These are phyloP conservation scores for Kuraishia cidri DNA, from an alignment of 805 yeast genomes.

Conservation along the genomic window DNA sequence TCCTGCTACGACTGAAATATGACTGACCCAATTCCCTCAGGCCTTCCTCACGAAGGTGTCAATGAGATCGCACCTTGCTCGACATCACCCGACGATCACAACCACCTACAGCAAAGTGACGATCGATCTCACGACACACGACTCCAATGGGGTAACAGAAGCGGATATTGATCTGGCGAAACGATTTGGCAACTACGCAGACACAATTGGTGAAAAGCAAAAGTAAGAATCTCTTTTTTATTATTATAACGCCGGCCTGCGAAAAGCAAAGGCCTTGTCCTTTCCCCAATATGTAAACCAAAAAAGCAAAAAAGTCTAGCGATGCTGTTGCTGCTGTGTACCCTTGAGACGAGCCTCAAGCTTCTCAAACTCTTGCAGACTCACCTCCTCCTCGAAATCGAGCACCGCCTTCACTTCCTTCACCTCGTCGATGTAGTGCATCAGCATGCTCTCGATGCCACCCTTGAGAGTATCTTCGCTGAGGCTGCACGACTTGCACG, in stretches of 20 bases:
- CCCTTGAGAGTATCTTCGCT: conserved; percentile 57
- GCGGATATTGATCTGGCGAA: conserved; percentile 52
- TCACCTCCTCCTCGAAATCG: conserved; percentile 41
- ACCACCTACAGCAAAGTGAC: conserved; percentile 55
- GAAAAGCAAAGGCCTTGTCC: no score
- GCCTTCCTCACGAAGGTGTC: conserved; percentile 51
- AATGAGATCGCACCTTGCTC: conserved; percentile 42
- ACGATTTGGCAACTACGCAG: conserved; percentile 26
- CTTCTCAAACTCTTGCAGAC: conserved; percentile 77
- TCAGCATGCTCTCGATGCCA: conserved; percentile 66
- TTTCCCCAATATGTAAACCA: no score
- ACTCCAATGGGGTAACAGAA: conserved; percentile 40
- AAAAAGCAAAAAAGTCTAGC: not conserved
- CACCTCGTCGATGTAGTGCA: conserved; percentile 63
- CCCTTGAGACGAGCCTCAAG: conserved; percentile 51
- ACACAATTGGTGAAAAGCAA: conserved; percentile 2
- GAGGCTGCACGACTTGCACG: conserved; percentile 66
- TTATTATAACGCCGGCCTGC: no score
- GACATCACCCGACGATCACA: conserved; percentile 65
- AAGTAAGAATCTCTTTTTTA: not conserved
- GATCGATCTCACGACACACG: conserved; percentile 57
- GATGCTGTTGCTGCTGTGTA: not conserved
- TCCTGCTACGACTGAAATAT: not conserved
- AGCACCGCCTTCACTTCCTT: conserved; percentile 35
- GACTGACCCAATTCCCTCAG: not conserved